Conservation (phyloP, 768 basidiomycete species). For the Clitopilus hobsonii region DNA sequence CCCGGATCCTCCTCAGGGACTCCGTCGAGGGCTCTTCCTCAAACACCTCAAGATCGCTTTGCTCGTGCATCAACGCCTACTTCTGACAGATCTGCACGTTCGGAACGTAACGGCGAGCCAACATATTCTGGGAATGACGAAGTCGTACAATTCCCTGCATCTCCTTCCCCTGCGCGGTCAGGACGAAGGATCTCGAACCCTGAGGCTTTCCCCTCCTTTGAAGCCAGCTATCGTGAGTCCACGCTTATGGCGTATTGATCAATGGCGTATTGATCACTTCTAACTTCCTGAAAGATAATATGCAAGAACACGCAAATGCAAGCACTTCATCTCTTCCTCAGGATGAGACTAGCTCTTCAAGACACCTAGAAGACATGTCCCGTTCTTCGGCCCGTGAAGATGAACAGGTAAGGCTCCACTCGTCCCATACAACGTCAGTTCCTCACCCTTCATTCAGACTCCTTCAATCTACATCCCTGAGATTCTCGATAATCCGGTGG, state of each 20-base stretch:
- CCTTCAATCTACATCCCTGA: background rate
- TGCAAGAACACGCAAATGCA: background rate
- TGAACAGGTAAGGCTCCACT: background rate
- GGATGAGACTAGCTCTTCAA: background rate
- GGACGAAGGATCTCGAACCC: background rate
- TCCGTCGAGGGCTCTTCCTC: background rate
- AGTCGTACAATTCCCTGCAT: background rate
- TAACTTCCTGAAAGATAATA: background rate
- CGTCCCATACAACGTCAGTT: background rate
- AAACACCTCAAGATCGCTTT: background rate
- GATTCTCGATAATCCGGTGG: background rate
- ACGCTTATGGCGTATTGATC: background rate
- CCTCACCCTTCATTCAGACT: background rate
- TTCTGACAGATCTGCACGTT: background rate
- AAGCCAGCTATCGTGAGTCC: background rate
- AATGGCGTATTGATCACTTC: background rate
- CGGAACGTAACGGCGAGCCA: background rate
- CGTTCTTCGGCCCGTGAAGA: background rate
- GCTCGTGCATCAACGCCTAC: background rate
- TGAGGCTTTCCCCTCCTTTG: background rate
- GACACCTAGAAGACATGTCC: background rate
- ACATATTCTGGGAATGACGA: background rate
- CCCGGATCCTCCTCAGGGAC: background rate
- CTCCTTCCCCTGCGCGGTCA: background rate
- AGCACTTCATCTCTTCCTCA: background rate